phyloP scores from a whole-genome alignment of 768 basidiomycete genomes.

The Erythrobasidium yunnanense region DNA sequence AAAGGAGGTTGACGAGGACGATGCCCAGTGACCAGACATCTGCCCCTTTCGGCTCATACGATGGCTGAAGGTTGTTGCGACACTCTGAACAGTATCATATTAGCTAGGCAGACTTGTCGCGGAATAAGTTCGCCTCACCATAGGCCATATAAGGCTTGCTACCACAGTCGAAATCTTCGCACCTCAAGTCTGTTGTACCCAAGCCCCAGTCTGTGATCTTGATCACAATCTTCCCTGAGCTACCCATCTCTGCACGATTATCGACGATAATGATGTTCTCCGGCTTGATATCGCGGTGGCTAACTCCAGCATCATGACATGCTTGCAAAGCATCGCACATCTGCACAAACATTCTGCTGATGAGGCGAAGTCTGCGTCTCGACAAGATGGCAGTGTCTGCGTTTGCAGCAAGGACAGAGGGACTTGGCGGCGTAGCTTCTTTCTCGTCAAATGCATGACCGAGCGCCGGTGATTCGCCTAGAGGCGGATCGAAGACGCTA shows the following conservation, averaged over 20 bases:
- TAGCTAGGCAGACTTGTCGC: slow-evolving; percentile 4
- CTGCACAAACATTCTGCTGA: slow-evolving; percentile 93
- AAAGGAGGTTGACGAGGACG: slow-evolving; percentile 98
- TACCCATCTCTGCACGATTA: slow-evolving; percentile 21
- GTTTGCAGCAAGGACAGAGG: slow-evolving; percentile 73
- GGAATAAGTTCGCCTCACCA: slow-evolving; percentile 48
- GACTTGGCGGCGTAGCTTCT: slow-evolving; percentile 69
- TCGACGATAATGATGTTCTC: slow-evolving; percentile 46
- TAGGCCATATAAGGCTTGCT: slow-evolving; percentile 99
- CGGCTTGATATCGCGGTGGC: slow-evolving; percentile 96
- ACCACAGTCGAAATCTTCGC: slow-evolving; percentile 94
- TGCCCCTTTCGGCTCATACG: slow-evolving; percentile 84
- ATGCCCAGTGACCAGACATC: slow-evolving; percentile 99
- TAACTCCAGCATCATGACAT: slow-evolving; percentile 81
- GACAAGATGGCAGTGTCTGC: slow-evolving; percentile 67
- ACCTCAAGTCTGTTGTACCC: slow-evolving; percentile 75
- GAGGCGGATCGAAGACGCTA: slow-evolving; percentile 5
- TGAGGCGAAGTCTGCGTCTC: slow-evolving; percentile 74
- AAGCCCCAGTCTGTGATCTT: slow-evolving; percentile 96
- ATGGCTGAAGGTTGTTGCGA: slow-evolving; percentile 90
- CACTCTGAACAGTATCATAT: slow-evolving; percentile 52
- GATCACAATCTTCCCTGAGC: slow-evolving; percentile 56
- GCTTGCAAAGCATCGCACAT: slow-evolving; percentile 97
- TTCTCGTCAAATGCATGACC: slow-evolving; percentile 7
- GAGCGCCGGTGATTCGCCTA: background rate